Evolutionary conservation across 192 early-diverging fungal species (phyloP).

Genomic region (Funneliformis mosseae): DNA sequence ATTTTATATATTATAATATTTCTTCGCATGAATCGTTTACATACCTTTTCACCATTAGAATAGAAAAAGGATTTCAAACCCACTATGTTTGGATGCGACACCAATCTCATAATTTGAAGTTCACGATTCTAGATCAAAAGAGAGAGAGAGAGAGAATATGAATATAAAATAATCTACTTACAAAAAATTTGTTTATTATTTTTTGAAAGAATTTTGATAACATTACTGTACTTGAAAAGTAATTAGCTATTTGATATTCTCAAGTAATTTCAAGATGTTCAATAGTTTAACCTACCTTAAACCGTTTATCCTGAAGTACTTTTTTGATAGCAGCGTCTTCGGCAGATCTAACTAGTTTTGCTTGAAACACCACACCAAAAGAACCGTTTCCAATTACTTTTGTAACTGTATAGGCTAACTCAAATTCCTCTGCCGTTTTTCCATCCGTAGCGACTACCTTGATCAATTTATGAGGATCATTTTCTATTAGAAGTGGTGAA

Average conservation of each 20-base stretch:
- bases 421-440: slow-evolving; percentile 78
- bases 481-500: slow-evolving; percentile 35
- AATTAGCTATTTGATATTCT: background rate
- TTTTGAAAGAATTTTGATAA: background rate
- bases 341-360: slow-evolving; percentile 75
- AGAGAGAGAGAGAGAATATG: slow-evolving; percentile 16
- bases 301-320: slow-evolving; percentile 97
- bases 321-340: slow-evolving; percentile 97
- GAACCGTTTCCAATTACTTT: slow-evolving; percentile 97
- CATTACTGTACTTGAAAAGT: background rate
- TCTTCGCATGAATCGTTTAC: background rate
- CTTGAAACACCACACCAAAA: slow-evolving; percentile 98
- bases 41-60: slow-evolving; percentile 86
- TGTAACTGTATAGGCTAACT: slow-evolving; percentile 88
- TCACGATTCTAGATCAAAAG: slow-evolving; percentile 75
- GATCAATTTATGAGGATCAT: slow-evolving; percentile 68
- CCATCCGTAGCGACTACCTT: slow-evolving; percentile 86
- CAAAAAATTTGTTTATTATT: background rate
- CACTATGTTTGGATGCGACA: slow-evolving; percentile 92
- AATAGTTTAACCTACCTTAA: slow-evolving; percentile 70
- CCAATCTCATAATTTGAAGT: slow-evolving; percentile 90
- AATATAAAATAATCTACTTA: slow-evolving; percentile 23
- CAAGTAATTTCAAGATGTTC: background rate
- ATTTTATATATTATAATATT: background rate
- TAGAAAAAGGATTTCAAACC: slow-evolving; percentile 92